Evolutionary conservation across 768 basidiomycete genomes (phyloP), one percentile per base, ranked within the genome.

Genomic region (Imleria badia): DNA sequence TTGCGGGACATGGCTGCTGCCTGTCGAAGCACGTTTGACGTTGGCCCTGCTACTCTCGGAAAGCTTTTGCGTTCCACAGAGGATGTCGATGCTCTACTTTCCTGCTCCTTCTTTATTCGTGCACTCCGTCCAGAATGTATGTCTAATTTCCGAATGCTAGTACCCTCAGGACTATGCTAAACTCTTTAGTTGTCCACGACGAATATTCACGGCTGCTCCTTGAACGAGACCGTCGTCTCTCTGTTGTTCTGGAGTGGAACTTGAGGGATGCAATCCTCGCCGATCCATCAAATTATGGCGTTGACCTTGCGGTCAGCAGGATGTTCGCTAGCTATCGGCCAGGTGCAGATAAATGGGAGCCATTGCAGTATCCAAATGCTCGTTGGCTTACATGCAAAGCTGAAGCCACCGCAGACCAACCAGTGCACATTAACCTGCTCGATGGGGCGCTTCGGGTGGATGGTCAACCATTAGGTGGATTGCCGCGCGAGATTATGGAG

Each of bases 61-160:
- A 3, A 26, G 4, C 26, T 26, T 26, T 6, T 26, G 4, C 26
- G 6, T 26, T 26, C 26, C 6, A 6, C 26, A 26, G 26, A 26
- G 26, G 26, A 26, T 26, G 26, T 26, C 26, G 26, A 26, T 6
- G 6, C 26, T 6, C 26, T 26, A 26, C 54, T 62, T 17, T 58
- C 68, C 29, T 70, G 71, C 45, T 52, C 60, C 5, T 51, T 72
- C 46, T 52, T 62, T 1, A 45, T 66, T 5, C n/a, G n/a, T n/a
- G n/a, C 41, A 56, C 17, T 60, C 45, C 30, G 7, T 59, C 60
- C 1, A 5, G 17, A 1, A 4, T n/a, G 58, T 36, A 2, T 17
- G 34, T 44, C 14, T 6, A 3, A 17, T 55, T 35, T 2, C 40
- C 2, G 26, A 15, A 22, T 12, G 11, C 23, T 7, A 22, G 11